These are phyloP conservation scores for Aspergillus japonicus DNA, from an alignment of 2,329 filamentous ascomycete genomes.

Conservation along the genomic window DNA sequence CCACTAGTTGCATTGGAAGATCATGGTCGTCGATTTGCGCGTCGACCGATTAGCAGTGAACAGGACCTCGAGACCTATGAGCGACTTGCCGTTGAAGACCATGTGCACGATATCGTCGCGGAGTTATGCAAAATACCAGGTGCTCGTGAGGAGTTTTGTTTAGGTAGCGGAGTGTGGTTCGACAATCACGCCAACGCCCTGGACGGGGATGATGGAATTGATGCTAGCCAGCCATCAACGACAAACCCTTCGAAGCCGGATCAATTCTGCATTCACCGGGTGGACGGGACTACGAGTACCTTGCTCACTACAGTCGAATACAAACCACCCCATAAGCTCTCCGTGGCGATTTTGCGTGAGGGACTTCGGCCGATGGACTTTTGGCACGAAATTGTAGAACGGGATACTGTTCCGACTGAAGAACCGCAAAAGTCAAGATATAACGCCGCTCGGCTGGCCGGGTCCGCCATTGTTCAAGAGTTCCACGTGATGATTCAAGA, in stretches of 20 bases:
- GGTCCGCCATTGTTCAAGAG: no score
- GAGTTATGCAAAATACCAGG: slow-evolving; percentile 27
- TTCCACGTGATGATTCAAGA: no score
- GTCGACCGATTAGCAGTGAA: slow-evolving; percentile 27
- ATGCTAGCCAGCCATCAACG: slow-evolving; percentile 6
- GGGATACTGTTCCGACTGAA: slow-evolving; percentile 13
- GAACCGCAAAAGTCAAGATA: slow-evolving; percentile 6
- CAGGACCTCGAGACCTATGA: slow-evolving; percentile 31
- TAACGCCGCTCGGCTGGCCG: no score
- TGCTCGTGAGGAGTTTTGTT: slow-evolving; percentile 24
- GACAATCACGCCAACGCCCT: slow-evolving; percentile 20
- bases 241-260: slow-evolving; percentile 16
- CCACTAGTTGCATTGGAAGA: slow-evolving; percentile 18
- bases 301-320: slow-evolving; percentile 18
- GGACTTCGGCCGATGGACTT: slow-evolving; percentile 19
- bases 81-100: slow-evolving; percentile 28
- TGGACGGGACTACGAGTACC: slow-evolving; percentile 8
- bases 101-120: slow-evolving; percentile 28
- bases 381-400: slow-evolving; percentile 20
- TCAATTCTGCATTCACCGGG: slow-evolving; percentile 24
- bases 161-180: slow-evolving; percentile 23
- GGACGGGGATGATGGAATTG: slow-evolving; percentile 8
- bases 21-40: slow-evolving; percentile 17
- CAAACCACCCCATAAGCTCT: slow-evolving; percentile 19
- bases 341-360: slow-evolving; percentile 6